Evolutionary conservation across 1,284 basidiomycete species (phyloP), one percentile per base, ranked within the genome.

Genomic region (Ganoderma multipileum): DNA sequence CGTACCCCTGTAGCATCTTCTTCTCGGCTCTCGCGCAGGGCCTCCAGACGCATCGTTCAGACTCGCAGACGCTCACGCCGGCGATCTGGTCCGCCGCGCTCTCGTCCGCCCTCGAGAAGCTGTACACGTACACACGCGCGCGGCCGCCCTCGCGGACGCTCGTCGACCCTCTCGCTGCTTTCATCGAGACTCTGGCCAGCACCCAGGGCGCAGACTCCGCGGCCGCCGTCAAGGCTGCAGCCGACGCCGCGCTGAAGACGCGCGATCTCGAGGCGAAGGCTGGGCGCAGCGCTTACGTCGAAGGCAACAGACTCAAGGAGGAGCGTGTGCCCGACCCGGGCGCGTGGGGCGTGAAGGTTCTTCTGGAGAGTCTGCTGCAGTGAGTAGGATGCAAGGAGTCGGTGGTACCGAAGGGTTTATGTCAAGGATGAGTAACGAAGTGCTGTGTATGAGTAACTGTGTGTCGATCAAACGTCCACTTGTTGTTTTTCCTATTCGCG

Each of bases 141-240:
- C 89, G 96, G 28, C 92, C 92, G 0, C 96, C 96, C 5, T 95
- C 94, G 12, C 89, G 96, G 73, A 98, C 96, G 2, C 89, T 98
- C 39, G 87, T 98, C 55, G 96, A 98, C 80, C 96, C 96, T 2
- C 86, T 98, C 26, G 86, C 89, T n/a, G 93, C 95, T 1, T 97
- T 98, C 79, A 85, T 93, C 69, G 83, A 80, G 68, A 77, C 84
- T 16, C 83, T 91, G 58, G 73, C 80, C 1, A 71, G 81, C 39
- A 81, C 81, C 18, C 74, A 76, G 50, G 83, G 85, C 47, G 71
- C 72, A 16, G 79, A 83, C 69, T 83, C 91, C 54, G 77, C 76
- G 0, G 79, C 76, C 4, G 93, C 95, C 0, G 89, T 93, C 33
- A 80, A 83, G 57, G 88, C 86, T 0, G 95, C 93, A 1, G 83